Conservation (phyloP, 768 basidiomycete genomes). For the Infundibulicybe gibba region DNA sequence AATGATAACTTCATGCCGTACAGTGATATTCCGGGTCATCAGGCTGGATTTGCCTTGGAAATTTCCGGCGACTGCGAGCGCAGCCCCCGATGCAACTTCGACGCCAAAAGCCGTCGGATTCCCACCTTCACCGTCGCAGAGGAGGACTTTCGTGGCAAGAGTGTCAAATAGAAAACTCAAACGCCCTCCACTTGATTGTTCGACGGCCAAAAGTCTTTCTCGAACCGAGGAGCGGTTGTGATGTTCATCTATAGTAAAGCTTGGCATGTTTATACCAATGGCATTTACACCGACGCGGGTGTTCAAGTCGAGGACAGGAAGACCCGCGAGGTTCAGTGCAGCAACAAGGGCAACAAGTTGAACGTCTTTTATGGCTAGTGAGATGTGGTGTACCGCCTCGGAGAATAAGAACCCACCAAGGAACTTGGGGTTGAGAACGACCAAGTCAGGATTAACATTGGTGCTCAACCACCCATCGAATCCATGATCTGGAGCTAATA, state of each 20-base stretch:
- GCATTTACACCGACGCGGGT: conserved; percentile 13
- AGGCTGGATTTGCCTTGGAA: conserved; percentile 17
- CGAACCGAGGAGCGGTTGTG: conserved; percentile 23
- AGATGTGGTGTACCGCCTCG: neutral
- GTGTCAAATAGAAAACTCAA: conserved; percentile 20
- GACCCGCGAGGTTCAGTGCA: conserved; percentile 10
- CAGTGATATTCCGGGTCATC: conserved; percentile 12
- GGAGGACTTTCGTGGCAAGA: conserved; percentile 19
- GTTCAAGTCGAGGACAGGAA: conserved; percentile 20
- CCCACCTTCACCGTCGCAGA: conserved; percentile 12
- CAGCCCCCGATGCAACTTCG: conserved; percentile 17
- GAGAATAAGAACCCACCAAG: conserved; percentile 11
- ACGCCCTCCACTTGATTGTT: conserved; percentile 4
- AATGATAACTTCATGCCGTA: conserved; percentile 21
- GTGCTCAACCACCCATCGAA: conserved; percentile 26
- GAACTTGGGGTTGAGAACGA: conserved; percentile 15
- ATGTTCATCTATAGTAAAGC: conserved; percentile 18
- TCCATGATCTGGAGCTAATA: conserved; percentile 19
- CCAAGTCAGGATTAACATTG: conserved; percentile 17
- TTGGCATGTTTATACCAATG: conserved; percentile 13
- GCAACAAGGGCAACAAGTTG: conserved; percentile 17
- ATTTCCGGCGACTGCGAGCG: conserved; percentile 21
- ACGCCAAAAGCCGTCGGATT: conserved; percentile 19
- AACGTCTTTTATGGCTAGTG: conserved; percentile 12
- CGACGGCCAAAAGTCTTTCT: conserved; percentile 15